Percentiles rank a stretch among this genome's conserved stretches.
phyloP scores from a whole-genome alignment of 1,139 yeast species.

The Debaryomyces singareniensis region DNA sequence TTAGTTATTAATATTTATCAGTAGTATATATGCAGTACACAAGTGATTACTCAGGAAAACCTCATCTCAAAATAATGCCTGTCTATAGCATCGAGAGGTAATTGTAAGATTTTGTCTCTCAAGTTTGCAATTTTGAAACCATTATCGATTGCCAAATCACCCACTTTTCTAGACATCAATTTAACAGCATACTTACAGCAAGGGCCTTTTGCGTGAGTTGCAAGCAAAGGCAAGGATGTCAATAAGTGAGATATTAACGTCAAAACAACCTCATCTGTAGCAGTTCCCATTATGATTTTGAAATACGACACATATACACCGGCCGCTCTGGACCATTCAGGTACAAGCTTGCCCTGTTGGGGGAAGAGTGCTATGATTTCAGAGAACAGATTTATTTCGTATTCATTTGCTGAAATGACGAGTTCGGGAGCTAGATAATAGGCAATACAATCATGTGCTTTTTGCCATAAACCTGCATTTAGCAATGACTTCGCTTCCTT shows the following conservation, averaged over 20 bases:
- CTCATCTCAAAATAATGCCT: slow-evolving; percentile 24
- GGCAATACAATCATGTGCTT: slow-evolving; percentile 58
- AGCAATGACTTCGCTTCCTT: slow-evolving; percentile 58
- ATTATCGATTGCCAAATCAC: slow-evolving; percentile 32
- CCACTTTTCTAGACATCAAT: slow-evolving; percentile 45
- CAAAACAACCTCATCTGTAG: slow-evolving; percentile 7
- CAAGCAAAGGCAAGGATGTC: slow-evolving; percentile 36
- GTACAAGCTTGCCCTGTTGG: slow-evolving; percentile 29
- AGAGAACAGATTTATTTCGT: slow-evolving; percentile 27
- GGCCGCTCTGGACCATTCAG: slow-evolving; percentile 58
- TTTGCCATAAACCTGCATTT: slow-evolving; percentile 52
- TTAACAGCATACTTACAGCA: slow-evolving; percentile 41
- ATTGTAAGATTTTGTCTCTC: slow-evolving; percentile 22
- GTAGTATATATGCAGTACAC: not conserved
- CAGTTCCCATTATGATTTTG: slow-evolving; percentile 15
- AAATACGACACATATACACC: slow-evolving; percentile 49
- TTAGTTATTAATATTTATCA: not conserved
- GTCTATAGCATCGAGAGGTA: slow-evolving; percentile 47
- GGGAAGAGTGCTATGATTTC: slow-evolving; percentile 44
- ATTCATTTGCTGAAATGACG: slow-evolving; percentile 40
- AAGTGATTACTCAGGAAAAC: too few species aligned
- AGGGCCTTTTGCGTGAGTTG: slow-evolving; percentile 14
- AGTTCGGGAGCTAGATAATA: slow-evolving; percentile 63
- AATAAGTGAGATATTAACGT: slow-evolving; percentile 15
- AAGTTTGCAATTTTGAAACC: slow-evolving; percentile 9